Evolutionary conservation across 352 stramenopile species (phyloP).

Genomic region (Phytophthora brassicae): DNA sequence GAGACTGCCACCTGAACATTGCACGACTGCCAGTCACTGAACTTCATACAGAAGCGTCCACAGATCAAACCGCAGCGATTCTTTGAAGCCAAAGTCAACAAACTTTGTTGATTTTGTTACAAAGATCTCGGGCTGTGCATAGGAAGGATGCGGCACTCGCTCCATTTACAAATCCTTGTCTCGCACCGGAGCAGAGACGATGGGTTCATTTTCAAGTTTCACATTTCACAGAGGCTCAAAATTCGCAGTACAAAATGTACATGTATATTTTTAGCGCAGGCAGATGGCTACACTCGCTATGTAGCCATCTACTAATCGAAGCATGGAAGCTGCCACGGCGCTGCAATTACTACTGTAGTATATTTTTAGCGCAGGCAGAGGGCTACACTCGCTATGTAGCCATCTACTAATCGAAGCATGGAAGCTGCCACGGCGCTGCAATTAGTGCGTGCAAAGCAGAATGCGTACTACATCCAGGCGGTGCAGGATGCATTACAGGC

Average conservation of each 20-base stretch:
- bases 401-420: conserved; percentile 6
- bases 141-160: not conserved
- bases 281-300: not conserved
- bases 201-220: not conserved
- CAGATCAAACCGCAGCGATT: not conserved
- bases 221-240: not conserved
- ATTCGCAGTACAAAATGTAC: not conserved
- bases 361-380: conserved; percentile 5
- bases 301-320: conserved; percentile 8
- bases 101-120: no score
- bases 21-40: not conserved
- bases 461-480: conserved; percentile 54
- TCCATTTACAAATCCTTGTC: not conserved
- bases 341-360: conserved; percentile 19
- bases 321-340: conserved; percentile 12
- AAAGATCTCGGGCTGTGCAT: no score
- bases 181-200: no score
- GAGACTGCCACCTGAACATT: no score
- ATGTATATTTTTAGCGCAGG: conserved; percentile 3
- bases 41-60: not conserved
- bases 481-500: conserved; percentile 53
- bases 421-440: conserved; percentile 21
- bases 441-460: conserved; percentile 26
- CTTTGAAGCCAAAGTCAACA: not conserved
- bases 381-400: not conserved